Base-by-base conservation (phyloP, 371 early-diverging fungal genomes). In the Lichtheimia ornata region DNA sequence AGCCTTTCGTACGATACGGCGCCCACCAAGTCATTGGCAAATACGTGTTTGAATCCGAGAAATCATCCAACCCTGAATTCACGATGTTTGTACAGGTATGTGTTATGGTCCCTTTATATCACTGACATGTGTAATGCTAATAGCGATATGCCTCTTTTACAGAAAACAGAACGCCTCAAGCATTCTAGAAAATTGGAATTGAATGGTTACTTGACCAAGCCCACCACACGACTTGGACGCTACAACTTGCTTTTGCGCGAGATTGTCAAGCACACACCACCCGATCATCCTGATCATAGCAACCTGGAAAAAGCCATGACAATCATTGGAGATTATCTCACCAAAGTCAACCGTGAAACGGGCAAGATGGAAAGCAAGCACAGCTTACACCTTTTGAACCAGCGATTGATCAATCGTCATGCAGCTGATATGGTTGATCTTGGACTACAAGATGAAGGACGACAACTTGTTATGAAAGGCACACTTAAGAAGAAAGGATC, bases 1-100 rank as follows among this genome's bases (percentile, higher is more conserved):
- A 90, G 43, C 89, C 90, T 0, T 96, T 94, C 69, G 89, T 96
- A 12, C 81, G 82, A 25, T 97, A 97, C 72, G 94, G 96, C 47
- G 91, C 92, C 4, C 90, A 93, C 68, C 95, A 96, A 68, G 83
- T 90, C 17, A 88, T 87, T 72, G 90, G 92, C 44, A 92, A 93
- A 72, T 84, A 91, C 66, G 79, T 80, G 13, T 84, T 96, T 54
- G 96, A 95, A 40, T 82, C 80, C 2, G 96, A 95, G 58, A 86
- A 84, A 62, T 78, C 81, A 27, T 71, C 62, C n/a, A 94, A 94
- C 63, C 65, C 74, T 12, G 73, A 63, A 13, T 90, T 97, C 51
- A 83, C 81, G n/a, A 81, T 84, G 63, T 95, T 94, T 72, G 81
- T 95, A 5, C 83, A 84, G 67, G 86, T 86, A 80, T 43, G 60